Evolutionary conservation across 2,329 filamentous ascomycete species (phyloP).

Genomic region (Zarea fungicola): DNA sequence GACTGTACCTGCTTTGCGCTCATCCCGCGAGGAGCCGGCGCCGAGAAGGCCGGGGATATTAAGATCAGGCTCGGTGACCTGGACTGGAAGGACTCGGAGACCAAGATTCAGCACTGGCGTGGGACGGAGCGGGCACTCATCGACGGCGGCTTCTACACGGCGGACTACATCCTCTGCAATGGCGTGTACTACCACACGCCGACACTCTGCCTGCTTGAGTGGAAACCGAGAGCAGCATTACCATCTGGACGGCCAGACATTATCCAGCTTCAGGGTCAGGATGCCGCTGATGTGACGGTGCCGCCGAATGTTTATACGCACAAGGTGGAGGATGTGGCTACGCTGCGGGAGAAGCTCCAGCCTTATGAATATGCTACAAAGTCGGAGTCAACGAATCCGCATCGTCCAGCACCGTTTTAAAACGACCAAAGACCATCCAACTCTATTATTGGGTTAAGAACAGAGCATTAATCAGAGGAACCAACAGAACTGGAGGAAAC

Average conservation of each 20-base stretch:
- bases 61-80: constrained; percentile 67
- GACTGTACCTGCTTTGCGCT: constrained; percentile 73
- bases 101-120: constrained; percentile 66
- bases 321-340: not conserved
- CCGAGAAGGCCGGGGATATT: constrained; percentile 28
- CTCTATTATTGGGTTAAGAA: no score
- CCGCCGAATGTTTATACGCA: not conserved
- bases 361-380: not conserved
- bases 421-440: not conserved
- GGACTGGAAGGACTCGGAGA: constrained; percentile 65
- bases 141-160: constrained; percentile 64
- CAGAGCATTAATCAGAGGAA: not conserved
- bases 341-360: not conserved
- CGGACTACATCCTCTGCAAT: constrained; percentile 32
- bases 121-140: constrained; percentile 58
- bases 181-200: constrained; percentile 30
- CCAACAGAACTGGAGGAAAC: not conserved
- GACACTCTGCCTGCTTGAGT: constrained; percentile 32
- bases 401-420: not conserved
- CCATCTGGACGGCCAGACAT: constrained; percentile 16
- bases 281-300: not conserved
- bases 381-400: not conserved
- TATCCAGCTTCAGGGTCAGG: constrained; percentile 17
- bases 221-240: constrained; percentile 15
- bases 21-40: constrained; percentile 34